These are phyloP conservation scores for Globisporangium megalacanthum DNA, from an alignment of 352 stramenopile genomes.

Conservation along the genomic window DNA sequence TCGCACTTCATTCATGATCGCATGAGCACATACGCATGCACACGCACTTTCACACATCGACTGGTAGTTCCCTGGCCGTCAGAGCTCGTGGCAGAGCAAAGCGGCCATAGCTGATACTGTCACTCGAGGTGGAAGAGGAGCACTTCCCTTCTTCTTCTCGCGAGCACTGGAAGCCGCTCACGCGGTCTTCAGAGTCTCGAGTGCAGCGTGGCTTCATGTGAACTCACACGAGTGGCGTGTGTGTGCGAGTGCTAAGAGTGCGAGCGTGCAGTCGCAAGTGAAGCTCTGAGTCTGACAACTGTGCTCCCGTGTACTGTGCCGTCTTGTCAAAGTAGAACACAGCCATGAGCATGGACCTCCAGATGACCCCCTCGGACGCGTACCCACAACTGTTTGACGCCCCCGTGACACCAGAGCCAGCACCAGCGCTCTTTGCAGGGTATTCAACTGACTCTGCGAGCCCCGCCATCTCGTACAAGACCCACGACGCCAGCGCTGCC, in stretches of 20 bases:
- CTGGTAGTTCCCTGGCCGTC: too few relatives aligned
- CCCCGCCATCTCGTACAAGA: neutral
- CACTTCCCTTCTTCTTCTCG: too few relatives aligned
- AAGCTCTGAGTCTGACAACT: neutral
- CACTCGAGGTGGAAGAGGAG: too few relatives aligned
- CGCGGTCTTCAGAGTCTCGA: too few relatives aligned
- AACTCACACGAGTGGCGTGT: neutral
- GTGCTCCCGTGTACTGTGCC: neutral
- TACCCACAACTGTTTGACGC: constrained; percentile 8
- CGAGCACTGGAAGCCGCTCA: too few relatives aligned
- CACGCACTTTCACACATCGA: too few relatives aligned
- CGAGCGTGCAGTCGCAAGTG: too few relatives aligned
- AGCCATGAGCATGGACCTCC: constrained; percentile 14
- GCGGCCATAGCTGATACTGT: too few relatives aligned
- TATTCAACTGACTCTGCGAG: neutral
- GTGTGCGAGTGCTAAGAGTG: neutral
- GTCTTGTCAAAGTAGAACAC: neutral
- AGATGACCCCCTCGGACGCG: constrained; percentile 9
- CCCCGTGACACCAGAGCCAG: neutral
- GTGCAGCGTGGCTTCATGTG: neutral
- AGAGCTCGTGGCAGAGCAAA: too few relatives aligned
- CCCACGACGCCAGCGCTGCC: constrained; percentile 6
- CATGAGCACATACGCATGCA: too few relatives aligned
- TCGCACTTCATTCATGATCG: too few relatives aligned
- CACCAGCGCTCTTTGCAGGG: neutral